A percentile compares a stretch with the other conserved stretches of the same genome.
phyloP scores from a whole-genome alignment of 2,329 filamentous ascomycete species.

The Sporothrix luriei region DNA sequence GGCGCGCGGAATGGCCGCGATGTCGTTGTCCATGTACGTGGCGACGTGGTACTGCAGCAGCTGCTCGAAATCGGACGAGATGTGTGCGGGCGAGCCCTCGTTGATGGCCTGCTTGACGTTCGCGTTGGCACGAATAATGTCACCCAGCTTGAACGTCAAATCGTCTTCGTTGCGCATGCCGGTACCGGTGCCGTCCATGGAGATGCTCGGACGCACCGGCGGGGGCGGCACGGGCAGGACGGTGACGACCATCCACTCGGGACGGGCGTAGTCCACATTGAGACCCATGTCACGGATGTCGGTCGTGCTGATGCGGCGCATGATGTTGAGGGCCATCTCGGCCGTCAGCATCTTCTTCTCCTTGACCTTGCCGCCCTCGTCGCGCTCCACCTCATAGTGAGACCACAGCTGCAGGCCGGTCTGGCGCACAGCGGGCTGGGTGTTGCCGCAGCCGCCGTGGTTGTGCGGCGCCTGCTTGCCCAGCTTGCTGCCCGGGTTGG shows the following conservation, averaged over 20 bases:
- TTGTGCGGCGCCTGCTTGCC: conserved; percentile 55
- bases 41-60: conserved; percentile 97
- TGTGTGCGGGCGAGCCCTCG: conserved; percentile 89
- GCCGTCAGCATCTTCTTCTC: conserved; percentile 84
- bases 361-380: conserved; percentile 72
- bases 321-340: conserved; percentile 80
- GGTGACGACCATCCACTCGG: conserved; percentile 97
- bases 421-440: conserved; percentile 84
- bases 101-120: conserved; percentile 90
- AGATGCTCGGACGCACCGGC: conserved; percentile 93
- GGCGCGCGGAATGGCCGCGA: conserved; percentile 90
- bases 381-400: conserved; percentile 72
- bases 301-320: conserved; percentile 78
- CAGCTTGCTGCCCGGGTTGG: conserved; percentile 52
- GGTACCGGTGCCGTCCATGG: conserved; percentile 89
- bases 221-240: conserved; percentile 94
- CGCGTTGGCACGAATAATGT: conserved; percentile 96
- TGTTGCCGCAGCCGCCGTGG: conserved; percentile 93
- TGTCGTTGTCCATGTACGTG: conserved; percentile 99
- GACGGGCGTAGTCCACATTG: conserved; percentile 91
- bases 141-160: conserved; percentile 97
- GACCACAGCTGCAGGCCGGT: conserved; percentile 81
- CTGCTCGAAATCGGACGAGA: conserved; percentile 86
- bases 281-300: conserved; percentile 87
- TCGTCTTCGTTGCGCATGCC: conserved; percentile 97